Evolutionary conservation across 495 filamentous ascomycete genomes (phyloP).

Genomic region (Filosporella fistucella): DNA sequence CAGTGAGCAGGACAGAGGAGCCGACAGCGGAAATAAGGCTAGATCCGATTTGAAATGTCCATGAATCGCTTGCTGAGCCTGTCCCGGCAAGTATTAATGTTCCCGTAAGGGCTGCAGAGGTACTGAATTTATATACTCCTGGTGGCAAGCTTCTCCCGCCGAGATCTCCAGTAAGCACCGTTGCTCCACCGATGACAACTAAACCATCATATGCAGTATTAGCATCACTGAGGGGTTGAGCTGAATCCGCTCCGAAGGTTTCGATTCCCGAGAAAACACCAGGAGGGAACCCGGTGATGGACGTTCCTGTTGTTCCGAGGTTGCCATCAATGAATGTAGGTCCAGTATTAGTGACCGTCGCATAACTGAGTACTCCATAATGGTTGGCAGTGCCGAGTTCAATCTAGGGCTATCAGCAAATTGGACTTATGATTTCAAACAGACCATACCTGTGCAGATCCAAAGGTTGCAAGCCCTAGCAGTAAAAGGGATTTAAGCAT

Average conservation of each 20-base stretch:
- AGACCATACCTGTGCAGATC: no score
- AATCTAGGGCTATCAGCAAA: neutral
- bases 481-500: no score
- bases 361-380: neutral
- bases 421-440: no score
- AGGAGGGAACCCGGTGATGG: conserved; percentile 8
- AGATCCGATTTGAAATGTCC: conserved; percentile 5
- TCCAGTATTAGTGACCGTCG: conserved; percentile 5
- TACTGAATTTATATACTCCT: conserved; percentile 4
- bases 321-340: conserved; percentile 7
- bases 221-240: neutral
- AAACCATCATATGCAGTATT: conserved; percentile 3
- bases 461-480: no score
- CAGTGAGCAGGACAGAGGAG: conserved; percentile 2
- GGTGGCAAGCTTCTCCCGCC: conserved; percentile 4
- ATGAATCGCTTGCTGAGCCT: neutral
- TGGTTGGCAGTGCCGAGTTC: neutral
- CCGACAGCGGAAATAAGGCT: neutral
- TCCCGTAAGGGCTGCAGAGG: neutral
- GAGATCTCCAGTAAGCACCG: neutral
- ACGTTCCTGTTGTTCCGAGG: conserved; percentile 2
- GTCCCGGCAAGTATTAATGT: conserved; percentile 10
- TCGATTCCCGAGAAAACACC: conserved; percentile 2
- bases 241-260: neutral
- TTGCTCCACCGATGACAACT: neutral